Percentiles rank a stretch among this genome's conserved stretches.
phyloP scores from a whole-genome alignment of 192 early-diverging fungal genomes.

The Podila epicladia region DNA sequence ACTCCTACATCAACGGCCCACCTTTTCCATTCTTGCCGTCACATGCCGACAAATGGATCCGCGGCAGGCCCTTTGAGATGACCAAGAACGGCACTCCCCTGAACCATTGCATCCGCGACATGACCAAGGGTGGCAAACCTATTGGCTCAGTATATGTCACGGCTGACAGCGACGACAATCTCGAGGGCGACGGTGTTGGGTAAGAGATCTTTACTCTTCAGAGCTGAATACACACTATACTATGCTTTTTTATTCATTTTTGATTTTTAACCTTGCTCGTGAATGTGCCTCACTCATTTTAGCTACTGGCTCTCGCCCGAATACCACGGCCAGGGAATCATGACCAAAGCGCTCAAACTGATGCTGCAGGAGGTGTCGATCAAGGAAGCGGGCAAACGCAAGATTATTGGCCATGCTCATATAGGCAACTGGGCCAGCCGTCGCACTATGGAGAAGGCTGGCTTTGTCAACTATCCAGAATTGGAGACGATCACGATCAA shows the following conservation, averaged over 20 bases:
- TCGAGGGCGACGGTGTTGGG: constrained; percentile 7
- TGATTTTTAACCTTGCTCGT: too few species aligned
- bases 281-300: not conserved
- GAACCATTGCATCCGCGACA: constrained; percentile 2
- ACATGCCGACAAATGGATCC: constrained; percentile 10
- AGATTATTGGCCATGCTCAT: constrained; percentile 1
- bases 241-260: not conserved
- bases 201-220: not conserved
- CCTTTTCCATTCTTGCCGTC: constrained; percentile 8
- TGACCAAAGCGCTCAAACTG: constrained; percentile 12
- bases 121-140: constrained; percentile 4
- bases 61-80: not conserved
- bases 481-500: not conserved
- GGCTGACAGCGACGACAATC: not conserved
- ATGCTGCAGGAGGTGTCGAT: constrained; percentile 7
- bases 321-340: constrained; percentile 16
- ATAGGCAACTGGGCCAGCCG: constrained; percentile 12
- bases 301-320: constrained; percentile 19
- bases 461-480: constrained; percentile 8
- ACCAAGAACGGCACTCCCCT: constrained; percentile 2
- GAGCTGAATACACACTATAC: too few species aligned
- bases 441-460: constrained; percentile 16
- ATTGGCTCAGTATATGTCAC: constrained; percentile 1
- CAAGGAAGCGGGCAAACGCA: constrained; percentile 15
- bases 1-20: constrained; percentile 9